Conservation (phyloP, 1,284 basidiomycete species). For the Ceratobasidium theobromae region DNA sequence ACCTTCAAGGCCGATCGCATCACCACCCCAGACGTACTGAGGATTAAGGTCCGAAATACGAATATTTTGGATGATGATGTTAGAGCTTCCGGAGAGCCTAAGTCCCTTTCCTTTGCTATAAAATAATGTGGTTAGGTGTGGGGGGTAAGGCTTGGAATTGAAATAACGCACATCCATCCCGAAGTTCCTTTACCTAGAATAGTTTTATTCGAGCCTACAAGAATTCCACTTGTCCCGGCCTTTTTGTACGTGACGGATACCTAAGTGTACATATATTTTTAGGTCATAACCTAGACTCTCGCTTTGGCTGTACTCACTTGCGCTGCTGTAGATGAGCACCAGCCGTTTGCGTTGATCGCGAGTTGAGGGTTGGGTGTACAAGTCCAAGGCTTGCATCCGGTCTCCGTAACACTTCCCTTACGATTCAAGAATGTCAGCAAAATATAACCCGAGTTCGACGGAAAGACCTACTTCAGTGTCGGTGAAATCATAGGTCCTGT, state of each 20-base stretch:
- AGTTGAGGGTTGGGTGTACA: constrained; percentile 43
- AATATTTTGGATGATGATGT: constrained; percentile 45
- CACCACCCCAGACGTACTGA: no score
- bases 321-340: background rate
- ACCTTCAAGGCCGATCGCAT: constrained; percentile 37
- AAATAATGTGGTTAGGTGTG: background rate
- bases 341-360: constrained; percentile 38
- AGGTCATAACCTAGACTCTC: background rate
- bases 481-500: constrained; percentile 43
- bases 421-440: background rate
- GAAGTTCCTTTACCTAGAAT: background rate
- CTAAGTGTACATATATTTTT: background rate
- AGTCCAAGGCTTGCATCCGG: constrained; percentile 41
- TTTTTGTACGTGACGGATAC: background rate
- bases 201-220: background rate
- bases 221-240: background rate
- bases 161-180: constrained; percentile 1
- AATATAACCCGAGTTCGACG: background rate
- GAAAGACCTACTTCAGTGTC: background rate
- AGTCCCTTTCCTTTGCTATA: constrained; percentile 41
- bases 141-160: no score
- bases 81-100: constrained; percentile 38
- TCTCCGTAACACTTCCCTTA: constrained; percentile 26
- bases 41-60: constrained; percentile 38
- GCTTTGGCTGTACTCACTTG: background rate